A percentile compares a stretch with the other conserved stretches of the same genome.
Conservation (phyloP, 2,329 filamentous ascomycete species). For the Aspergillus fumigatus region DNA sequence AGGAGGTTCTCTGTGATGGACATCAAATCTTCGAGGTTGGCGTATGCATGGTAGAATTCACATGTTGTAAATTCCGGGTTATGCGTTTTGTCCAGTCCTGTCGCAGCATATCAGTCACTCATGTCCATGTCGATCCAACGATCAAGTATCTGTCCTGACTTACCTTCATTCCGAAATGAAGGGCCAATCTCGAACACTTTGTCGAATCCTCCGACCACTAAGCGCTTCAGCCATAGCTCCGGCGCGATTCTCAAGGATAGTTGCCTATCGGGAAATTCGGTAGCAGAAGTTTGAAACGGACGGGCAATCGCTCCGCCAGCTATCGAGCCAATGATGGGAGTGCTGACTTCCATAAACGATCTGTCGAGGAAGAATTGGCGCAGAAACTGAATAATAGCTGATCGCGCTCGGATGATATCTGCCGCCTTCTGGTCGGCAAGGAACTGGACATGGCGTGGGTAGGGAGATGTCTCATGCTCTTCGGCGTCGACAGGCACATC, state of each 20-base stretch:
- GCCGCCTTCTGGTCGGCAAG: constrained; percentile 66
- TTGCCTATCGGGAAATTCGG: constrained; percentile 66
- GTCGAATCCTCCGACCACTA: constrained; percentile 84
- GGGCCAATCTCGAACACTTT: constrained; percentile 90
- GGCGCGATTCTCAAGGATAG: constrained; percentile 84
- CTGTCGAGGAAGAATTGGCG: constrained; percentile 67
- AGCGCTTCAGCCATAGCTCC: constrained; percentile 88
- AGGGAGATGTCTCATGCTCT: constrained; percentile 67
- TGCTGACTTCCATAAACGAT: constrained; percentile 82
- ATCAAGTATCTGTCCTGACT: not conserved
- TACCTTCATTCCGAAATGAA: constrained; percentile 86
- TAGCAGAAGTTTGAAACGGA: constrained; percentile 76
- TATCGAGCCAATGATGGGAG: constrained; percentile 75
- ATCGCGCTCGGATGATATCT: constrained; percentile 69
- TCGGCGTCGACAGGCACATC: constrained; percentile 68
- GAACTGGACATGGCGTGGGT: constrained; percentile 80
- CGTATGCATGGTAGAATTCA: constrained; percentile 90
- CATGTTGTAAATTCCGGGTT: constrained; percentile 98
- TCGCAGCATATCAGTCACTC: constrained; percentile 5
- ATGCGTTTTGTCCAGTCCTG: constrained; percentile 74
- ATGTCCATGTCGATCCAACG: not conserved
- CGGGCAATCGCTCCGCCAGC: constrained; percentile 85
- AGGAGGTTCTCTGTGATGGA: constrained; percentile 69
- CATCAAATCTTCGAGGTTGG: constrained; percentile 71
- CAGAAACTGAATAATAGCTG: constrained; percentile 68